Evolutionary conservation across 2,329 filamentous ascomycete genomes (phyloP), one percentile per base, ranked within the genome.

Genomic region (Phoma sp.): DNA sequence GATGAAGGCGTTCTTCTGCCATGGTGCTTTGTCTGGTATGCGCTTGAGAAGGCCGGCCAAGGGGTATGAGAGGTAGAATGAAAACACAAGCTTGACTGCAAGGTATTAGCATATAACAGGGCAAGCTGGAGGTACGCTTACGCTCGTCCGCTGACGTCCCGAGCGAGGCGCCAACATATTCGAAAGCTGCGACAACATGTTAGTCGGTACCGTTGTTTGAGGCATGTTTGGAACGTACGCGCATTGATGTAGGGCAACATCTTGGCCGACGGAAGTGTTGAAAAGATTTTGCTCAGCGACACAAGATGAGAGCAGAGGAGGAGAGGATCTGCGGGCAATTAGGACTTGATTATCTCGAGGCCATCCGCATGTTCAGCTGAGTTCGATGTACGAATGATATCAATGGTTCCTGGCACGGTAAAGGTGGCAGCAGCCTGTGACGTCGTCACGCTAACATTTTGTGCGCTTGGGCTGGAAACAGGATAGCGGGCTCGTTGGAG

Each of bases 1-100:
- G 58, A 89, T 91, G 76, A 97, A 98, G 15, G 88, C 72, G 75
- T 98, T 98, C 79, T 98, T 98, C 67, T 86, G 84, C 67, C 87
- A 87, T 50, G 94, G 94, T 47, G 89, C 87, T 43, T 85, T 79
- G 78, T 99, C 95, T 29, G 95, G 94, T 19, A 99, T 84, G 48
- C 95, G 86, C 77, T 99, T 99, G 8, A 99, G 83, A 24, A 96
- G 75, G 22, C 84, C 95, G 43, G 95, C 92, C 50, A 99, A 83
- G 2, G 95, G 95, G 72, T 96, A 99, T 10, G 95, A 98, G 35
- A 96, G 77, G 43, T 99, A 82, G 75, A 98, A 96, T 6, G 91
- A 92, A 73, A 88, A 88, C 68, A 97, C 89, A 66, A 98, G 89
- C 76, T 99, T 99, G 65, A 99, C 93, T 97, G 66, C 53, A 43